A percentile compares a stretch with the other conserved stretches of the same genome.
phyloP scores from a whole-genome alignment of 345 rosid species.

The Rhodomyrtus tomentosa region DNA sequence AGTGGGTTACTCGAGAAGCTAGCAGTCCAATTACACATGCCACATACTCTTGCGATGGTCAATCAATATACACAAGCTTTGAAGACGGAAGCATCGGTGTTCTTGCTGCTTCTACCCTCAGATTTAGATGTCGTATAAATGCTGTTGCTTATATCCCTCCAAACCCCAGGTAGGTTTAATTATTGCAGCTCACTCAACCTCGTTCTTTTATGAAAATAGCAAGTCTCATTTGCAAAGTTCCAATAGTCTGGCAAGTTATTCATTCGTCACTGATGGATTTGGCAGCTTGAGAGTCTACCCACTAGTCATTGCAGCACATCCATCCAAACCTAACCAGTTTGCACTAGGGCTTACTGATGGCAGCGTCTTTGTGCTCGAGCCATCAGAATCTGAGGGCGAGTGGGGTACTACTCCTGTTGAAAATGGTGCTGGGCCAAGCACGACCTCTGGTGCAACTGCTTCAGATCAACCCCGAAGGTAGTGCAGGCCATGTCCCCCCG shows the following conservation, averaged over 20 bases:
- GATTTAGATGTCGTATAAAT: slow-evolving; percentile 61
- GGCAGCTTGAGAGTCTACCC: slow-evolving; percentile 64
- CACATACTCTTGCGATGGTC: slow-evolving; percentile 71
- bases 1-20: slow-evolving; percentile 61
- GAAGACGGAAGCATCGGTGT: slow-evolving; percentile 61
- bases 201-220: not conserved
- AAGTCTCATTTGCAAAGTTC: not conserved
- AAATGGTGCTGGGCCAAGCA: slow-evolving; percentile 52
- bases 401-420: slow-evolving; percentile 84
- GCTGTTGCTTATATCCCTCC: slow-evolving; percentile 51
- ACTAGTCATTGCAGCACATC: slow-evolving; percentile 72
- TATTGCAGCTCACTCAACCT: not conserved
- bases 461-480: slow-evolving; percentile 55
- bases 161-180: slow-evolving; percentile 45
- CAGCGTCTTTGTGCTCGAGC: slow-evolving; percentile 61
- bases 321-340: slow-evolving; percentile 63
- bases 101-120: slow-evolving; percentile 46
- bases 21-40: slow-evolving; percentile 72
- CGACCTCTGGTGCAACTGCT: slow-evolving; percentile 27
- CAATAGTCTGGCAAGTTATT: not conserved
- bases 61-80: slow-evolving; percentile 66
- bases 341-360: slow-evolving; percentile 82
- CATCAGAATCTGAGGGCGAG: slow-evolving; percentile 54
- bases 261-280: not conserved
- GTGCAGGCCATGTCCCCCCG: not conserved